Conservation (phyloP, 495 filamentous ascomycete species). For the Friedmanniomyces endolithicus region DNA sequence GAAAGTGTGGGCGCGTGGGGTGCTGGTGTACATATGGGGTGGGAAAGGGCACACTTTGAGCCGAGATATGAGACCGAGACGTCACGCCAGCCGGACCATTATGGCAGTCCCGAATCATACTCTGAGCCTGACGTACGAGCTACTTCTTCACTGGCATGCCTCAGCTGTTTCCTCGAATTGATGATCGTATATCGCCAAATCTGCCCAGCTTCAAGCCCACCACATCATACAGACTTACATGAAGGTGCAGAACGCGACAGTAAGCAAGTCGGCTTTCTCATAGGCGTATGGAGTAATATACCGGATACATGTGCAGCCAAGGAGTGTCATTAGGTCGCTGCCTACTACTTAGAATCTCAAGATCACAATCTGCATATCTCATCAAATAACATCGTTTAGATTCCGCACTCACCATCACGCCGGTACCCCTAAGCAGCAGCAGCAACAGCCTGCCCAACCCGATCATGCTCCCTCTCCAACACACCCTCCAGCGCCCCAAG, state of each 20-base stretch:
- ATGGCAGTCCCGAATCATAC: no score
- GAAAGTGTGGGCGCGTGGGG: background rate
- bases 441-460: slow-evolving; percentile 30
- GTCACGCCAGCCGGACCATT: background rate
- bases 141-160: no score
- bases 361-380: background rate
- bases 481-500: slow-evolving; percentile 20
- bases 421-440: slow-evolving; percentile 30
- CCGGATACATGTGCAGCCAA: no score
- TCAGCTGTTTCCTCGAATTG: no score
- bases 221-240: no score
- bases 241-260: no score
- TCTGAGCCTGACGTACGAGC: no score
- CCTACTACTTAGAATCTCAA: background rate
- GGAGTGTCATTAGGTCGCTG: slow-evolving; percentile 13
- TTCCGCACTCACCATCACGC: background rate
- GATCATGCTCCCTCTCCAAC: slow-evolving; percentile 28
- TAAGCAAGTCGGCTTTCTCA: no score
- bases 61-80: background rate
- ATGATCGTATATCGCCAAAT: no score
- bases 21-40: background rate
- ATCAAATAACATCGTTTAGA: background rate
- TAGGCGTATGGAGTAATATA: no score
- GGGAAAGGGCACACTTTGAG: background rate
- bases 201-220: no score